Conservation (phyloP, 75 land plant genomes). For the Cryptomeria japonica region DNA sequence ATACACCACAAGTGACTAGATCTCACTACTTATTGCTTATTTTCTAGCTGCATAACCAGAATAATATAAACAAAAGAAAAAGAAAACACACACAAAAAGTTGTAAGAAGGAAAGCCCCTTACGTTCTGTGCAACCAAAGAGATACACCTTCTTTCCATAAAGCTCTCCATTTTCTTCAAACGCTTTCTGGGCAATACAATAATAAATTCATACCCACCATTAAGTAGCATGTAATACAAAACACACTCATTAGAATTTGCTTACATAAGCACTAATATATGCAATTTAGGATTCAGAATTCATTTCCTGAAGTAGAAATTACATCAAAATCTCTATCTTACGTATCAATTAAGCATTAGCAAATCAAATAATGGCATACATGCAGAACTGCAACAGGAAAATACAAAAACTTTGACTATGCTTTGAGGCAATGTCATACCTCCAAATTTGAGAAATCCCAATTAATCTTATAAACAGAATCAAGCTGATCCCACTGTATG, state of each 20-base stretch:
- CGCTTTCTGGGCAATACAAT: slow-evolving; percentile 50
- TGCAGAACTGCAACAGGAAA: neutral
- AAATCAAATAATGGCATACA: neutral
- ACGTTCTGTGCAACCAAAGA: slow-evolving; percentile 98
- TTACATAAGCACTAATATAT: neutral
- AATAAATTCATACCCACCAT: neutral
- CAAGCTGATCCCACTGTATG: slow-evolving; percentile 91
- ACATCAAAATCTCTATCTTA: slow-evolving; percentile 1
- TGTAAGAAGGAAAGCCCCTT: slow-evolving; percentile 24
- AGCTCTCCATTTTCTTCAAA: slow-evolving; percentile 88
- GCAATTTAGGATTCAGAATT: neutral
- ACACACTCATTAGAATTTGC: neutral
- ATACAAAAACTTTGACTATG: neutral
- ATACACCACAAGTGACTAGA: neutral
- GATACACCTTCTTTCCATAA: slow-evolving; percentile 78
- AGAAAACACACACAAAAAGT: neutral
- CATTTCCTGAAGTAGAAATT: neutral
- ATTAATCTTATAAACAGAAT: slow-evolving; percentile 66
- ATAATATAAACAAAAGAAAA: neutral
- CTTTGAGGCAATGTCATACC: slow-evolving; percentile 33
- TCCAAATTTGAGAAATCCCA: slow-evolving; percentile 93
- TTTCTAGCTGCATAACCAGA: neutral
- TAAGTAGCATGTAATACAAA: neutral
- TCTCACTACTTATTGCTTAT: neutral
- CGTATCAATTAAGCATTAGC: neutral